phyloP scores from a whole-genome alignment of 345 rosid genomes.

The Noccaea caerulescens region DNA sequence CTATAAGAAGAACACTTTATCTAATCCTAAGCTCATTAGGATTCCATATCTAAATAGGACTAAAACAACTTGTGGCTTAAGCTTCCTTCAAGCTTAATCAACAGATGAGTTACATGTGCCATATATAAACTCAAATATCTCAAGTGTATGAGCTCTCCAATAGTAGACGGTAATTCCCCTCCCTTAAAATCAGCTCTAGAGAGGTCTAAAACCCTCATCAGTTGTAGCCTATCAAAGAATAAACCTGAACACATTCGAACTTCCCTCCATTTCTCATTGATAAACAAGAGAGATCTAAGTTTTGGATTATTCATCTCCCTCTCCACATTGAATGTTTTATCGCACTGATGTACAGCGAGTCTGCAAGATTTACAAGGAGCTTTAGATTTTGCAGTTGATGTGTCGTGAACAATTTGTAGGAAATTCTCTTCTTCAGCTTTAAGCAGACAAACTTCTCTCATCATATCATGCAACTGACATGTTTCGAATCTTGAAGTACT shows the following conservation, averaged over 20 bases:
- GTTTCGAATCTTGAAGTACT: too few relatives aligned
- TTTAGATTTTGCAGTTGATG: background rate
- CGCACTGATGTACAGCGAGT: constrained; percentile 29
- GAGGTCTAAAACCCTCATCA: constrained; percentile 47
- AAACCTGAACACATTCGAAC: too few relatives aligned
- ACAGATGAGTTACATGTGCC: too few relatives aligned
- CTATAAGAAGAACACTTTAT: too few relatives aligned
- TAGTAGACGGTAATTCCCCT: constrained; percentile 28
- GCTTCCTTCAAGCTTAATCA: too few relatives aligned
- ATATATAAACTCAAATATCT: constrained; percentile 23
- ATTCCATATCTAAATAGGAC: too few relatives aligned
- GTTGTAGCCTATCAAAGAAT: too few relatives aligned
- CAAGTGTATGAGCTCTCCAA: constrained; percentile 47
- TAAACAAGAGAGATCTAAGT: constrained; percentile 20
- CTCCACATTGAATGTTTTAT: background rate
- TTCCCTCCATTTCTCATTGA: background rate
- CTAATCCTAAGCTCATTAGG: too few relatives aligned
- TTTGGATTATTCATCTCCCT: background rate
- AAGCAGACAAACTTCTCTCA: constrained; percentile 34
- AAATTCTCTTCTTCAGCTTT: constrained; percentile 38
- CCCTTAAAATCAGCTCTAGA: background rate
- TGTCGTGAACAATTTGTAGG: background rate
- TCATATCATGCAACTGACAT: constrained; percentile 28
- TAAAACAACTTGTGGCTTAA: too few relatives aligned
- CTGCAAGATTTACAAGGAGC: constrained; percentile 36